Percentiles rank a stretch among this genome's conserved stretches.
Evolutionary conservation across 1,139 yeast species (phyloP).

Genomic region (Candida sp.): DNA sequence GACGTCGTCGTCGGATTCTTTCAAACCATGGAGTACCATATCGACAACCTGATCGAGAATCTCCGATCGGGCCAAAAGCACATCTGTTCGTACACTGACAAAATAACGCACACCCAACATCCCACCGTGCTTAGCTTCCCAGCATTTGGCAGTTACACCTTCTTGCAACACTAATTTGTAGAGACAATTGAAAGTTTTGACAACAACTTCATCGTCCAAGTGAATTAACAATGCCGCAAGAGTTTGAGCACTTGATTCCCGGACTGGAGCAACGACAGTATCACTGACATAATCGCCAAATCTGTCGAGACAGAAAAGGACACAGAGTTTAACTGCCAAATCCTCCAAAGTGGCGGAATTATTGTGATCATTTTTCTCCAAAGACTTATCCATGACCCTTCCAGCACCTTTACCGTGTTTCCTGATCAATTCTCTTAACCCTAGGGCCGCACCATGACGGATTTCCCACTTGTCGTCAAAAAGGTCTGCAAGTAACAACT

Average conservation of each 20-base stretch:
- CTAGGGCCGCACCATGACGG: conserved; percentile 95
- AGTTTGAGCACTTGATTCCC: conserved; percentile 96
- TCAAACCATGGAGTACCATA: conserved; percentile 85
- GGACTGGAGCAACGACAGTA: conserved; percentile 96
- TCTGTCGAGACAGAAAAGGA: conserved; percentile 87
- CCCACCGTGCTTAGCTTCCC: conserved; percentile 99
- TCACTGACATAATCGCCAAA: conserved; percentile 98
- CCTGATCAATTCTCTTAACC: conserved; percentile 81
- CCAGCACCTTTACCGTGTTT: conserved; percentile 90
- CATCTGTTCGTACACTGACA: conserved; percentile 84
- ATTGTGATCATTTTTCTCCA: conserved; percentile 58
- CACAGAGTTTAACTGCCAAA: conserved; percentile 78
- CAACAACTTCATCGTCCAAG: conserved; percentile 50
- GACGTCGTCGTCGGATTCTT: conserved; percentile 90
- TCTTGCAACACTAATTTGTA: conserved; percentile 73
- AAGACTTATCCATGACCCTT: conserved; percentile 62
- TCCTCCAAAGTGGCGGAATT: conserved; percentile 81
- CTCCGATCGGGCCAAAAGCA: conserved; percentile 55
- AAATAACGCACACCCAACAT: conserved; percentile 90
- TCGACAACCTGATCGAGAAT: conserved; percentile 71
- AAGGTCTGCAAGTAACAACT: conserved; percentile 72
- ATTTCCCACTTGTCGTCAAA: conserved; percentile 92
- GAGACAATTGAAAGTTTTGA: conserved; percentile 64
- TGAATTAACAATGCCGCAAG: conserved; percentile 84
- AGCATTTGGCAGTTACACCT: conserved; percentile 44